phyloP scores from a whole-genome alignment of 352 stramenopile species.

The Globisporangium paroecandrum region DNA sequence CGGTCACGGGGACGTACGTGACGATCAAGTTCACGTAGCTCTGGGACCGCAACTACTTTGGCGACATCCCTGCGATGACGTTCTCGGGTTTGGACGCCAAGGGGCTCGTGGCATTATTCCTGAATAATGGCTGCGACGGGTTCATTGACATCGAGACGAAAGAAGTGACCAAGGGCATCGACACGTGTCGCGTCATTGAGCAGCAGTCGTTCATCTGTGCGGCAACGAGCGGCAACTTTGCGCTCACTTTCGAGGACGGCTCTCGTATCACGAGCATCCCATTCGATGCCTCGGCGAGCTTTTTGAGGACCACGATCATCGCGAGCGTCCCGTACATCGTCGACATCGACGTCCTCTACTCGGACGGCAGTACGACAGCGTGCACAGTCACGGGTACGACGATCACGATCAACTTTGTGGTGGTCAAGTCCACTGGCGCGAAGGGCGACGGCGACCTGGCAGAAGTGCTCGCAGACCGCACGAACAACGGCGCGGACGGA shows the following conservation, averaged over 20 bases:
- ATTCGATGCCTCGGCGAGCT: slow-evolving; percentile 37
- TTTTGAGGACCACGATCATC: slow-evolving; percentile 43
- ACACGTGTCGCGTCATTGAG: slow-evolving; percentile 65
- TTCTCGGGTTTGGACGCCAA: slow-evolving; percentile 56
- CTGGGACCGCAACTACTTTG: slow-evolving; percentile 47
- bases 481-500: slow-evolving; percentile 45
- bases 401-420: slow-evolving; percentile 61
- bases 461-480: slow-evolving; percentile 41
- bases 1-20: slow-evolving; percentile 51
- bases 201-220: slow-evolving; percentile 58
- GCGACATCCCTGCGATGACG: slow-evolving; percentile 56
- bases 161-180: slow-evolving; percentile 66
- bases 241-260: slow-evolving; percentile 63
- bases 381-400: slow-evolving; percentile 52
- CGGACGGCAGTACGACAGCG: slow-evolving; percentile 25
- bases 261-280: slow-evolving; percentile 37
- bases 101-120: slow-evolving; percentile 39
- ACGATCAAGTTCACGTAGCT: slow-evolving; percentile 54
- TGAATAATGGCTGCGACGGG: slow-evolving; percentile 34
- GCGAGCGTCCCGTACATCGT: slow-evolving; percentile 49
- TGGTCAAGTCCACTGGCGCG: slow-evolving; percentile 38
- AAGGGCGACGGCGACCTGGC: slow-evolving; percentile 54
- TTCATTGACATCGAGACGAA: slow-evolving; percentile 67
- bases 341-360: slow-evolving; percentile 58
- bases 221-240: slow-evolving; percentile 63